A percentile compares a stretch with the other conserved stretches of the same genome.
Evolutionary conservation across 768 basidiomycete species (phyloP).

Genomic region (Calocybe indica): DNA sequence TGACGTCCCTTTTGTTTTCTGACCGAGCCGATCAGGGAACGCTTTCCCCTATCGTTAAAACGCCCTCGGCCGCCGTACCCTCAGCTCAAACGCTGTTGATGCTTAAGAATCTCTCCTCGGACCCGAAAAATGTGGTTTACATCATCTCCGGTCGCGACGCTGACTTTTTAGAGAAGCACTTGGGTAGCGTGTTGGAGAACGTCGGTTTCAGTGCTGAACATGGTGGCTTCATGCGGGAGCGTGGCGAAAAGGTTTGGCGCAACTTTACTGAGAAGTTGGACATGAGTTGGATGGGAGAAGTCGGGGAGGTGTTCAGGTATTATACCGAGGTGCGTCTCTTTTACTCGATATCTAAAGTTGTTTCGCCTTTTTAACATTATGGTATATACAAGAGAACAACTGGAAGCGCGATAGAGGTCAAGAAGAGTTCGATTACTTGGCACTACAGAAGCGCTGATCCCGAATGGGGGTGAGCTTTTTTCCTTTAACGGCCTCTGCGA

Average conservation of each 20-base stretch:
- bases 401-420: constrained; percentile 93
- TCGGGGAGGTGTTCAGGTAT: constrained; percentile 92
- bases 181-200: constrained; percentile 67
- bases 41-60: constrained; percentile 94
- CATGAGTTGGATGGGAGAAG: constrained; percentile 98
- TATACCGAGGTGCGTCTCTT: constrained; percentile 73
- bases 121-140: constrained; percentile 90
- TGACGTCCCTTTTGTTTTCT: constrained; percentile 3
- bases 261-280: constrained; percentile 91
- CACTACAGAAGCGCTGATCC: constrained; percentile 92
- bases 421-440: constrained; percentile 98
- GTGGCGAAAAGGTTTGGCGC: constrained; percentile 61
- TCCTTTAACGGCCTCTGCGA: not conserved
- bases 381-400: constrained; percentile 71
- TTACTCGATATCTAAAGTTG: not conserved
- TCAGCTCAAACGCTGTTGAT: constrained; percentile 68
- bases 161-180: constrained; percentile 85
- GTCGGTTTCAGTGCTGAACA: constrained; percentile 96
- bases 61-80: constrained; percentile 82
- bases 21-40: constrained; percentile 58
- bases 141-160: constrained; percentile 97
- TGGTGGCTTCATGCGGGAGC: constrained; percentile 83
- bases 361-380: not conserved
- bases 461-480: constrained; percentile 79
- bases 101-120: constrained; percentile 63